A percentile compares a stretch with the other conserved stretches of the same genome.
Conservation (phyloP, 805 yeast species). For the Candida golubevii region DNA sequence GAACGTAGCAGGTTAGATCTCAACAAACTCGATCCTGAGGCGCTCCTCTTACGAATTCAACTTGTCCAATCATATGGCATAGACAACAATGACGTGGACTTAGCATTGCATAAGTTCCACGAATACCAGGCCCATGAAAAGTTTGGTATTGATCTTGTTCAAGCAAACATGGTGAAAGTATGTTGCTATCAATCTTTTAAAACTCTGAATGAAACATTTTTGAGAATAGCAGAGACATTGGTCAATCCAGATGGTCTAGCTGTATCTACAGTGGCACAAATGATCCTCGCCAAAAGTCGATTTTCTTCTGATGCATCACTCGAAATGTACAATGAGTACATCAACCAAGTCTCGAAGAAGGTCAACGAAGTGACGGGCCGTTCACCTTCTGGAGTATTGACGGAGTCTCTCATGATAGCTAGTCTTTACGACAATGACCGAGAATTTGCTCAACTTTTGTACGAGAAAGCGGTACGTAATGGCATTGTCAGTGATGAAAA, state of each 20-base stretch:
- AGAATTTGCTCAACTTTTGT: slow-evolving; percentile 49
- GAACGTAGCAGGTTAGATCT: slow-evolving; percentile 22
- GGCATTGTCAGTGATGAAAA: slow-evolving; percentile 33
- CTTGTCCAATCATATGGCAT: slow-evolving; percentile 33
- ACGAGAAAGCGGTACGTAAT: slow-evolving; percentile 44
- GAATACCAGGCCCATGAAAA: slow-evolving; percentile 35
- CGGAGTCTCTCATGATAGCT: slow-evolving; percentile 45
- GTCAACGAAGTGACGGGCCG: slow-evolving; percentile 25
- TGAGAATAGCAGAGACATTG: slow-evolving; percentile 38
- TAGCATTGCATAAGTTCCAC: slow-evolving; percentile 36
- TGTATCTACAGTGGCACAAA: slow-evolving; percentile 33
- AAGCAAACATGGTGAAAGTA: slow-evolving; percentile 37
- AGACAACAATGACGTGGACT: slow-evolving; percentile 23
- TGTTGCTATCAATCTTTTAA: slow-evolving; percentile 39
- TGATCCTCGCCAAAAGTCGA: slow-evolving; percentile 39
- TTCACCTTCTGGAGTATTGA: slow-evolving; percentile 41
- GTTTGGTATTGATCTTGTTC: slow-evolving; percentile 38
- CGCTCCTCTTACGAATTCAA: slow-evolving; percentile 29
- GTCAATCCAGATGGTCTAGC: slow-evolving; percentile 24
- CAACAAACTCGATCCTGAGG: slow-evolving; percentile 22
- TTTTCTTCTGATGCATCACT: slow-evolving; percentile 39
- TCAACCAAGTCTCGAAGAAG: slow-evolving; percentile 31
- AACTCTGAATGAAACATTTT: slow-evolving; percentile 19
- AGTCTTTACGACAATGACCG: slow-evolving; percentile 44
- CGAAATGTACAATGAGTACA: slow-evolving; percentile 43